phyloP scores from a whole-genome alignment of 306 rosid species.

The Sicyos baderoa region DNA sequence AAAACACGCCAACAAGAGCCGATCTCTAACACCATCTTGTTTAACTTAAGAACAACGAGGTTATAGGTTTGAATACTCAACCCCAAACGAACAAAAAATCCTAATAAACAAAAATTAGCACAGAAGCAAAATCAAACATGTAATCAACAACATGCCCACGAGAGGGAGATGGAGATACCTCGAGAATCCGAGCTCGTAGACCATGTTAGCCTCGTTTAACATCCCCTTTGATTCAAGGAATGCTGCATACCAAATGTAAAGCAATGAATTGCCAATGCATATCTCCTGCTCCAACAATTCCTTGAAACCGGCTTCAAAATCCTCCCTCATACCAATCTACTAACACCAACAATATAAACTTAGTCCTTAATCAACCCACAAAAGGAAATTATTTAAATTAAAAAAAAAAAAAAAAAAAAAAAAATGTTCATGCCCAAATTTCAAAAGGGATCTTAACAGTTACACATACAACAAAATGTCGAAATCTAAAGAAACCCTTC shows the following conservation, averaged over 20 bases:
- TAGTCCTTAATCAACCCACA: background rate
- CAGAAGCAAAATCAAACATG: background rate
- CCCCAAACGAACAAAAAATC: too few relatives aligned
- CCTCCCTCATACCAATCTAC: constrained; percentile 53
- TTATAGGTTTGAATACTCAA: too few relatives aligned
- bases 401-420: background rate
- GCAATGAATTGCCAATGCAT: constrained; percentile 44
- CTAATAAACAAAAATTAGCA: too few relatives aligned
- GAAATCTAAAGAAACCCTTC: background rate
- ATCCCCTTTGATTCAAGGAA: constrained; percentile 52
- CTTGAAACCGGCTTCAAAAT: constrained; percentile 39
- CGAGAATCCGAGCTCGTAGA: constrained; percentile 58
- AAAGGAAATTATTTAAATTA: background rate
- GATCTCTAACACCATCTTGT: too few relatives aligned
- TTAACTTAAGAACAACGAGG: too few relatives aligned
- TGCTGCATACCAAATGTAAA: constrained; percentile 43
- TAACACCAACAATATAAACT: constrained; percentile 19
- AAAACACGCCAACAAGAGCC: too few relatives aligned
- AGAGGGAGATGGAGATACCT: constrained; percentile 35
- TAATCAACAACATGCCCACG: constrained; percentile 15
- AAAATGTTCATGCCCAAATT: background rate
- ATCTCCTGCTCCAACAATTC: constrained; percentile 50
- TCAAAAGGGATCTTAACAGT: background rate
- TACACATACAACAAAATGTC: background rate
- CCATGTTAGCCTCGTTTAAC: constrained; percentile 45